These are phyloP conservation scores for Chytriomyces confervae DNA, from an alignment of 192 early-diverging fungal species.

Conservation along the genomic window DNA sequence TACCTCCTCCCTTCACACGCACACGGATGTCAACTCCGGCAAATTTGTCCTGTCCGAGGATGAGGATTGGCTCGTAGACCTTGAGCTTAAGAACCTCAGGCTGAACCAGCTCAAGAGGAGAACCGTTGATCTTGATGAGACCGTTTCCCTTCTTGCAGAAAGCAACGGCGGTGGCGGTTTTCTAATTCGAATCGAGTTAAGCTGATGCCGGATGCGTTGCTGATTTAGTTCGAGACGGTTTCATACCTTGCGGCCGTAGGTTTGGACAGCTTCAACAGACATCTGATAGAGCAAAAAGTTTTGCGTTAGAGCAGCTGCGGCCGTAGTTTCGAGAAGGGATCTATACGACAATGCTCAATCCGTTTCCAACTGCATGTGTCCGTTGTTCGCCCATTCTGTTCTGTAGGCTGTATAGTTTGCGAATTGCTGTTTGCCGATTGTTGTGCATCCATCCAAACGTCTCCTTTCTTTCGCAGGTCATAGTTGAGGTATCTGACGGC, in stretches of 20 bases:
- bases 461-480: too few relatives aligned
- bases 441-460: too few relatives aligned
- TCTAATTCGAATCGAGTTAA: constrained; percentile 51
- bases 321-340: too few relatives aligned
- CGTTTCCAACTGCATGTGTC: too few relatives aligned
- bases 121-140: constrained; percentile 97
- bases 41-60: constrained; percentile 96
- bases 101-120: constrained; percentile 93
- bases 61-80: constrained; percentile 97
- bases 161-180: constrained; percentile 99
- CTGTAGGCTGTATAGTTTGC: too few relatives aligned
- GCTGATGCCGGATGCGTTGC: not conserved
- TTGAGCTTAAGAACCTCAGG: constrained; percentile 97
- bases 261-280: constrained; percentile 74
- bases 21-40: constrained; percentile 96
- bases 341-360: too few relatives aligned
- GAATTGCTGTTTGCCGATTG: too few relatives aligned
- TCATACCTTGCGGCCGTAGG: constrained; percentile 75
- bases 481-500: too few relatives aligned
- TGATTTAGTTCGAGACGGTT: not conserved
- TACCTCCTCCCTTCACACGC: constrained; percentile 96
- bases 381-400: too few relatives aligned
- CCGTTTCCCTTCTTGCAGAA: constrained; percentile 98
- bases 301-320: too few relatives aligned
- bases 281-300: constrained; percentile 4